A percentile compares a stretch with the other conserved stretches of the same genome.
phyloP scores from a whole-genome alignment of 2,329 filamentous ascomycete genomes.

The Escovopsis weberi region DNA sequence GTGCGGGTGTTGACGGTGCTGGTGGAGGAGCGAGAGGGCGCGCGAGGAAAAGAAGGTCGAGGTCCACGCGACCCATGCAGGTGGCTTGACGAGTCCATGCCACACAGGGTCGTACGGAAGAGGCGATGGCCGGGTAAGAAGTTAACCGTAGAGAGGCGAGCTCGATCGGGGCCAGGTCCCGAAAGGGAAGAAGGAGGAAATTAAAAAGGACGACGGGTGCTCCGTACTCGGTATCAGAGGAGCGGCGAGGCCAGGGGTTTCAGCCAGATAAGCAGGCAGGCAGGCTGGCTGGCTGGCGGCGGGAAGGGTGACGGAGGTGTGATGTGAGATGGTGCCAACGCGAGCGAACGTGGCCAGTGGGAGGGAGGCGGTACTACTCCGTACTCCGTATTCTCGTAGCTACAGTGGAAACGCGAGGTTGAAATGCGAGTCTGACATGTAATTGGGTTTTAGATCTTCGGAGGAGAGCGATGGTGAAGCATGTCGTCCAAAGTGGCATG shows the following conservation, averaged over 20 bases:
- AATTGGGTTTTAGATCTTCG: neutral
- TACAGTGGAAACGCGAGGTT: neutral
- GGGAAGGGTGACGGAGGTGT: neutral
- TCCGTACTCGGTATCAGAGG: too few relatives aligned
- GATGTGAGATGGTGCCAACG: neutral
- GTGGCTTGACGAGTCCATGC: conserved; percentile 17
- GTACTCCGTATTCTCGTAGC: too few relatives aligned
- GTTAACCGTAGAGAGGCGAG: neutral
- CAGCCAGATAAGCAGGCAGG: too few relatives aligned
- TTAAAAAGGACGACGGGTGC: too few relatives aligned
- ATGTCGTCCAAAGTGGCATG: neutral
- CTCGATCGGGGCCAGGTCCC: too few relatives aligned
- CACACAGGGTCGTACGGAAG: neutral
- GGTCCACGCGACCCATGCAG: conserved; percentile 13
- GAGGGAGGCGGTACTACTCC: too few relatives aligned
- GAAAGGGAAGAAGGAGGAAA: too few relatives aligned
- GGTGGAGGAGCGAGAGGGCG: conserved; percentile 31
- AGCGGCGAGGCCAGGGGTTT: too few relatives aligned
- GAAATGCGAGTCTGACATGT: too few relatives aligned
- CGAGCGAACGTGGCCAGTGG: neutral
- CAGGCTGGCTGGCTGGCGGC: too few relatives aligned
- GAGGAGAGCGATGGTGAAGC: neutral
- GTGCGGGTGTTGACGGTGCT: conserved; percentile 26
- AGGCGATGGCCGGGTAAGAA: neutral
- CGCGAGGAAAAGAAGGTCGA: conserved; percentile 23